phyloP scores from a whole-genome alignment of 2,329 filamentous ascomycete species.

The Beauveria sp. region DNA sequence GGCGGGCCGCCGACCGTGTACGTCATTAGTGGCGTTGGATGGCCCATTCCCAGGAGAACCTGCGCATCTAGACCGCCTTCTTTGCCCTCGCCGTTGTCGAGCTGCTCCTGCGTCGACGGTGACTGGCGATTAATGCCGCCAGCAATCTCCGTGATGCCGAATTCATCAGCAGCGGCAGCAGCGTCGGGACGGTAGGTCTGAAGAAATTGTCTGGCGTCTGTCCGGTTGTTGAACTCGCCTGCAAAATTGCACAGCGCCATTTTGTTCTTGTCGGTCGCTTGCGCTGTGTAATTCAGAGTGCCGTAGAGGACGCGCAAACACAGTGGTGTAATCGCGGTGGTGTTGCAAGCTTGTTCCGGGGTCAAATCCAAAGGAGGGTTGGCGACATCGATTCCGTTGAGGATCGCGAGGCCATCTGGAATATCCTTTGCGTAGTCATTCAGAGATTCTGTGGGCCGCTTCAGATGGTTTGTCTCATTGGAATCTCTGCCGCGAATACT shows the following conservation, averaged over 20 bases:
- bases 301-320: neutral
- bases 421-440: neutral
- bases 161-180: neutral
- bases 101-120: neutral
- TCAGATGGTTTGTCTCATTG: neutral
- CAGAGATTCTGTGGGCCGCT: neutral
- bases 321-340: neutral
- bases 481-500: neutral
- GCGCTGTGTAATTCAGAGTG: neutral
- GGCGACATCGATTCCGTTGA: conserved; percentile 2
- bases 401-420: neutral
- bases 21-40: neutral
- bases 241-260: conserved; percentile 8
- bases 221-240: conserved; percentile 7
- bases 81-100: neutral
- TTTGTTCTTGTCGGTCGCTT: neutral
- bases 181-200: conserved; percentile 1
- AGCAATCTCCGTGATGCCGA: neutral
- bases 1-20: neutral
- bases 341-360: neutral
- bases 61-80: conserved; percentile 7
- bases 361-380: neutral
- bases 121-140: neutral
- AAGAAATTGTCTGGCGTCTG: neutral
- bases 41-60: neutral